Evolutionary conservation across 2,329 filamentous ascomycete species (phyloP).

Genomic region (Exophiala xenobiotica): DNA sequence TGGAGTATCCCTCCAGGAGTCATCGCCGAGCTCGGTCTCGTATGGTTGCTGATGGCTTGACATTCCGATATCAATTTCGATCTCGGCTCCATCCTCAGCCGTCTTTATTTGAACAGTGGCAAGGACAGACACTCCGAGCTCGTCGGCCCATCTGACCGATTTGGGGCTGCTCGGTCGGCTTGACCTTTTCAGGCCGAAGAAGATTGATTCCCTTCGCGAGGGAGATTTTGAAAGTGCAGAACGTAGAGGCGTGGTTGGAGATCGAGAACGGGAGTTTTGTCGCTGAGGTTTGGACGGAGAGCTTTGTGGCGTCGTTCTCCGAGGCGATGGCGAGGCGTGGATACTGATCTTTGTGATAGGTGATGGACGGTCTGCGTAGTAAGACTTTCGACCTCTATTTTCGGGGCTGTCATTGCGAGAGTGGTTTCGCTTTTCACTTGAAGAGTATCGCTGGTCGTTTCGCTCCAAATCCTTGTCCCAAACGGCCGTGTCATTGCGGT

Average conservation of each 20-base stretch:
- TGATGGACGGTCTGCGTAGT: slow-evolving; percentile 1
- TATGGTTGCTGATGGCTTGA: background rate
- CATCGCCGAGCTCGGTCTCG: too few species aligned
- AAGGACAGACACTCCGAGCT: slow-evolving; percentile 14
- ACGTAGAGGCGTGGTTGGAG: slow-evolving; percentile 12
- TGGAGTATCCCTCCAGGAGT: too few species aligned
- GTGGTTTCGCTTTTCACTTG: background rate
- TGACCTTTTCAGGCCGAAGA: slow-evolving; percentile 6
- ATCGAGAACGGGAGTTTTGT: background rate
- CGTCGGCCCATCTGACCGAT: slow-evolving; percentile 24
- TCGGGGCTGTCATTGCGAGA: background rate
- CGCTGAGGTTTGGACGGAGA: background rate
- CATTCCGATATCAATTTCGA: slow-evolving; percentile 10
- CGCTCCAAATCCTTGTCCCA: slow-evolving; percentile 4
- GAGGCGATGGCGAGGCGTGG: slow-evolving; percentile 6
- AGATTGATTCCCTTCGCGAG: slow-evolving; percentile 2
- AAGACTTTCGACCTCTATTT: slow-evolving; percentile 3
- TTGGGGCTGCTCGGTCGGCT: slow-evolving; percentile 13
- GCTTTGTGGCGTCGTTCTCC: background rate
- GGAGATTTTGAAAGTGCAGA: slow-evolving; percentile 23
- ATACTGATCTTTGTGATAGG: slow-evolving; percentile 20
- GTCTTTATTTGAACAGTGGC: slow-evolving; percentile 9
- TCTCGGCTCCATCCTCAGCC: background rate
- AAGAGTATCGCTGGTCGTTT: background rate
- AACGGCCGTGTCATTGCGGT: slow-evolving; percentile 12